Base-by-base conservation (phyloP, 164 flowering plant species). In the Tetrastigma voinierianum region DNA sequence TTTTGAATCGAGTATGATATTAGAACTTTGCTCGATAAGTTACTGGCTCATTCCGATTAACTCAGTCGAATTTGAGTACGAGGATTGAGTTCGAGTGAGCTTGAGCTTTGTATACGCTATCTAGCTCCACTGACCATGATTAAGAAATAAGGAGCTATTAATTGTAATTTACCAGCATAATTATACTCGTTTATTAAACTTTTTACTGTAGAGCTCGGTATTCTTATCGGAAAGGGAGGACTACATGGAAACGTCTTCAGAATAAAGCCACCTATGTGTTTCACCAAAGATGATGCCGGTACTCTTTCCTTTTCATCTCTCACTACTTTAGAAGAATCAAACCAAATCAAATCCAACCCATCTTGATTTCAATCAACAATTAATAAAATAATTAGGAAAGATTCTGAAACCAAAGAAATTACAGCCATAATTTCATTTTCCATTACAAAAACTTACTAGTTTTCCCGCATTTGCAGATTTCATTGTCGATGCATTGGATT, bases 191-290 rank as follows among this genome's bases (percentile, higher is more conserved):
- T 51, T 66, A 8, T 44, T 47, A 44, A 44, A 13, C 60, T 72
- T 18, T 23, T 59, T 49, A 32, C 40, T 82, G 80, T 67, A 95
- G 98, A 95, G 64, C 83, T 90, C n/a, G 97, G 98, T 20, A 66
- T 95, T 62, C 81, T 92, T 18, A 84, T 92, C 15, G 98, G 98
- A 24, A 95, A 95, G 79, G 96, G 98, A 19, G 97, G 98, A 25
- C 71, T 91, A 21, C 96, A 95, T 70, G 96, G 91, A 46, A 95
- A 89, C 68, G 97, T 92, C 18, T 95, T 95, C 84, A 78, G 99
- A 68, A 81, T 95, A 74, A 92, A 90, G 71, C 97, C 99, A 49
- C 99, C 99, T 0, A 95, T 92, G 98, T 95, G 98, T 65, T 95
- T 95, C 76, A 83, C 79, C 69, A 88, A 86, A 76, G 90, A 89